Conservation (phyloP, 257 asterid genomes). For the Solanum appendiculatum region DNA sequence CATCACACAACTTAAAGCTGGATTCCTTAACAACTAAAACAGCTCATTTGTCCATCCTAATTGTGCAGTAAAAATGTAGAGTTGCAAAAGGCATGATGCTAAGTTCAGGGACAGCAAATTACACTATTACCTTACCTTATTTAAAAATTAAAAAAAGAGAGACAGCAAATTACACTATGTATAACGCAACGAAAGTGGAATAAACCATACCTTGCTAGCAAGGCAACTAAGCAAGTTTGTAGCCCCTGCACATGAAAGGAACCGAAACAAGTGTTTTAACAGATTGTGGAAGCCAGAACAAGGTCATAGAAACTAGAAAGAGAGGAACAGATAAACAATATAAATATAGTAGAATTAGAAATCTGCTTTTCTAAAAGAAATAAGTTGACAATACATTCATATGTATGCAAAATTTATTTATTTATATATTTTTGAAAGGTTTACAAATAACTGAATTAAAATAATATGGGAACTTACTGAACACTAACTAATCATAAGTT, state of each 20-base stretch:
- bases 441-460: neutral
- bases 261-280: neutral
- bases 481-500: neutral
- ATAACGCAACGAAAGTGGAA: neutral
- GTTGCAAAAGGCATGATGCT: neutral
- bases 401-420: neutral
- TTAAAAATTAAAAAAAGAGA: neutral
- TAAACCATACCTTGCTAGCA: constrained; percentile 49
- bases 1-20: neutral
- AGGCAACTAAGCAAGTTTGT: constrained; percentile 76
- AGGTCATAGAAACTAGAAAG: neutral
- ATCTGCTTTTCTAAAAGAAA: neutral
- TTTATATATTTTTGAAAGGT: neutral
- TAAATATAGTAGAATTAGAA: neutral
- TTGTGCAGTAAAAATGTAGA: neutral
- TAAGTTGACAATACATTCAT: neutral
- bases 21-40: neutral
- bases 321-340: neutral
- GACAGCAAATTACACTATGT: neutral
- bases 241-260: constrained; percentile 45
- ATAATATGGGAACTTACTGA: neutral
- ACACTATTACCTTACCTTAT: neutral
- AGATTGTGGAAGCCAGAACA: neutral
- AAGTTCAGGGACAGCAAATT: neutral
- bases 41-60: neutral